Evolutionary conservation across 2,329 filamentous ascomycete genomes (phyloP).

Genomic region (Chaetomiaceae sp.): DNA sequence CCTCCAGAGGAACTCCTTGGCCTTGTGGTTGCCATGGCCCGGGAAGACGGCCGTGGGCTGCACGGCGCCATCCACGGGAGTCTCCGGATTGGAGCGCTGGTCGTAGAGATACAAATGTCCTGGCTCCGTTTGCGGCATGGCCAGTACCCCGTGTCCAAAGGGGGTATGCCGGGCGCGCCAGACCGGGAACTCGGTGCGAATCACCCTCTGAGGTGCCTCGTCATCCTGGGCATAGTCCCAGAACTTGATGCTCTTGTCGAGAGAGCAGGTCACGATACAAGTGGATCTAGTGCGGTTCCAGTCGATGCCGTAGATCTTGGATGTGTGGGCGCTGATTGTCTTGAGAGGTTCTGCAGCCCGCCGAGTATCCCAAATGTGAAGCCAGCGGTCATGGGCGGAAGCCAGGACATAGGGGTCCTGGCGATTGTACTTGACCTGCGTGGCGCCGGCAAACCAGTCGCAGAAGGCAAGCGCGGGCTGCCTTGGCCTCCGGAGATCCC

Average conservation of each 20-base stretch:
- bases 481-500: constrained; percentile 73
- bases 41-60: constrained; percentile 52
- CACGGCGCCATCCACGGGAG: constrained; percentile 38
- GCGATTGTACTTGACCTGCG: constrained; percentile 91
- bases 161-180: constrained; percentile 90
- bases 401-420: constrained; percentile 82
- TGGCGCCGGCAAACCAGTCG: constrained; percentile 89
- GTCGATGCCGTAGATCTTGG: constrained; percentile 92
- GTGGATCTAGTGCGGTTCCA: constrained; percentile 77
- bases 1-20: constrained; percentile 90
- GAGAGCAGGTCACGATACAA: constrained; percentile 76
- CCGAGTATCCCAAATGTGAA: constrained; percentile 86
- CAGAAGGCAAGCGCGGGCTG: constrained; percentile 75
- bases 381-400: constrained; percentile 80
- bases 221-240: constrained; percentile 69
- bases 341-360: constrained; percentile 71
- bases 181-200: constrained; percentile 77
- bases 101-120: constrained; percentile 82
- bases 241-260: constrained; percentile 89
- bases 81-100: constrained; percentile 44
- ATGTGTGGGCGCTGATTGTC: constrained; percentile 81
- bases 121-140: constrained; percentile 87
- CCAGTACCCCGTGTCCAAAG: constrained; percentile 77
- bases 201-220: constrained; percentile 66
- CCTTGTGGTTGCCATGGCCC: constrained; percentile 60